These are phyloP conservation scores for Fusarium veterinarium DNA, from an alignment of 2,329 filamentous ascomycete genomes.

Conservation along the genomic window DNA sequence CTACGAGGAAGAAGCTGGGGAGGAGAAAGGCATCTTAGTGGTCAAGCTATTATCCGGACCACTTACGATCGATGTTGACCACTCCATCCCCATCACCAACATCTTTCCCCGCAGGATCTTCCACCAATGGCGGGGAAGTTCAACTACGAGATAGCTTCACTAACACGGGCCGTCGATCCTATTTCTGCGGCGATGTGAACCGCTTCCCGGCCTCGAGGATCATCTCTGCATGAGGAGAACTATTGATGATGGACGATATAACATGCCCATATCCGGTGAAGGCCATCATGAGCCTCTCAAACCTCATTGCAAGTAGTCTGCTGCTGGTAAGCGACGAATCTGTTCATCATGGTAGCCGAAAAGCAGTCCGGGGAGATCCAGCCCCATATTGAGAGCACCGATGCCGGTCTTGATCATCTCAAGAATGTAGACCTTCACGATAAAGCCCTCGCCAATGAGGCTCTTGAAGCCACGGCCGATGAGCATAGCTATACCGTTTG, in stretches of 20 bases:
- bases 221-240: conserved; percentile 20
- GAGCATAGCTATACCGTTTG: conserved; percentile 52
- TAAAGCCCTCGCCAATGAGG: conserved; percentile 53
- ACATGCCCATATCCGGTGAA: neutral
- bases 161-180: conserved; percentile 43
- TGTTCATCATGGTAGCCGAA: conserved; percentile 38
- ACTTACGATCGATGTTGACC: conserved; percentile 26
- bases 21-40: conserved; percentile 24
- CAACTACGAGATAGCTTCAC: conserved; percentile 3
- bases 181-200: conserved; percentile 20
- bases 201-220: conserved; percentile 1
- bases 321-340: conserved; percentile 6
- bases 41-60: conserved; percentile 39
- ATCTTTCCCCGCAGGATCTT: conserved; percentile 36
- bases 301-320: conserved; percentile 1
- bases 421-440: conserved; percentile 50
- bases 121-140: conserved; percentile 37
- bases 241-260: conserved; percentile 15
- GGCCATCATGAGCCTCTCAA: neutral
- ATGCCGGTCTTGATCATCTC: conserved; percentile 46
- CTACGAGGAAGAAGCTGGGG: conserved; percentile 14
- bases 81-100: conserved; percentile 7
- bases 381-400: conserved; percentile 47
- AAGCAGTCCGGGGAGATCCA: conserved; percentile 34
- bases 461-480: conserved; percentile 50